Evolutionary conservation across 2,329 filamentous ascomycete genomes (phyloP).

Genomic region (Tolypocladium endophyticum): DNA sequence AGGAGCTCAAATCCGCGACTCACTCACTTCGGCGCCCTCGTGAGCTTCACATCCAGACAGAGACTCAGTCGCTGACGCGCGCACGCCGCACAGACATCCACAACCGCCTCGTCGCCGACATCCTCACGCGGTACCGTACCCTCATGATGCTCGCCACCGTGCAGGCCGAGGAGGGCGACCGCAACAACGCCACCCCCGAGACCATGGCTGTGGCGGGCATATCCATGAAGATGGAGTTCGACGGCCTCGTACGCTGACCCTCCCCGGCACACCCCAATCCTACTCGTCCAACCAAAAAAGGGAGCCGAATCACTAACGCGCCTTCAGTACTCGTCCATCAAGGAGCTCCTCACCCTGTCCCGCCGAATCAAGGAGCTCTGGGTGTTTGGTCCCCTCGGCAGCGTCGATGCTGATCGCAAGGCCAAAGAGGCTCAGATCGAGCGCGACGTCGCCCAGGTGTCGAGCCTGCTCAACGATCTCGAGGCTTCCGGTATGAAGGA

Average conservation of each 20-base stretch:
- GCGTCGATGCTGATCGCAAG: conserved; percentile 22
- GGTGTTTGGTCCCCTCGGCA: conserved; percentile 31
- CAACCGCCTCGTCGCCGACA: conserved; percentile 32
- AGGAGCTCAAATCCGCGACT: background rate
- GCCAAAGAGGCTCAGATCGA: conserved; percentile 26
- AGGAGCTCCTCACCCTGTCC: conserved; percentile 32
- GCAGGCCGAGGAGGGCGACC: conserved; percentile 26
- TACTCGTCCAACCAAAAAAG: background rate
- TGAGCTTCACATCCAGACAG: background rate
- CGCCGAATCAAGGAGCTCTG: conserved; percentile 35
- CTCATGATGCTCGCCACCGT: conserved; percentile 33
- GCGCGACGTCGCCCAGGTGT: conserved; percentile 22
- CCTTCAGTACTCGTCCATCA: conserved; percentile 28
- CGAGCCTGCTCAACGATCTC: conserved; percentile 21
- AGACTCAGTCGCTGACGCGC: background rate
- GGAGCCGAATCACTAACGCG: background rate
- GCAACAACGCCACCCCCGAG: conserved; percentile 27
- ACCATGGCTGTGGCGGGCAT: conserved; percentile 31
- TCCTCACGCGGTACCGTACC: conserved; percentile 31
- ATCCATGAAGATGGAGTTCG: conserved; percentile 34
- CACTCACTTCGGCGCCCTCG: background rate
- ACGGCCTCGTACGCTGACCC: conserved; percentile 22
- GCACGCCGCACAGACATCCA: conserved; percentile 25
- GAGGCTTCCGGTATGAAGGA: conserved; percentile 22
- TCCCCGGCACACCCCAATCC: background rate